Evolutionary conservation across 1,284 basidiomycete species (phyloP).

Genomic region (Xanthoconium separans): DNA sequence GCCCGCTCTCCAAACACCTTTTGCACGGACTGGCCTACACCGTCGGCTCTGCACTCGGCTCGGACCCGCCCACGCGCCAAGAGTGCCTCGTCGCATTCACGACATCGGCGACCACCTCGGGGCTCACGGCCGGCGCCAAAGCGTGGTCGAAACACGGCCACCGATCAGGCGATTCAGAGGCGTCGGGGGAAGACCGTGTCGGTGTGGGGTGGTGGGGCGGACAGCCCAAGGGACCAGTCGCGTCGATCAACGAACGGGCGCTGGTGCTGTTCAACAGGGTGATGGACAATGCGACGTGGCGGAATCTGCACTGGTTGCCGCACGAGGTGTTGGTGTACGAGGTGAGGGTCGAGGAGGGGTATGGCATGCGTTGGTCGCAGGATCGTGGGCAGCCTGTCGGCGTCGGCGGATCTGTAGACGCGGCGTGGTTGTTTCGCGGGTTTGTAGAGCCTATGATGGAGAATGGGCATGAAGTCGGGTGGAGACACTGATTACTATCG

Average conservation of each 20-base stretch:
- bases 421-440: slow-evolving; percentile 53
- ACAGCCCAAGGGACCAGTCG: slow-evolving; percentile 47
- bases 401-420: not conserved
- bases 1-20: slow-evolving; percentile 43
- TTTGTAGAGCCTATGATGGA: slow-evolving; percentile 66
- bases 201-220: slow-evolving; percentile 64
- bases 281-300: slow-evolving; percentile 49
- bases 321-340: slow-evolving; percentile 59
- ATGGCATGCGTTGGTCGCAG: slow-evolving; percentile 65
- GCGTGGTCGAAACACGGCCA: slow-evolving; percentile 64
- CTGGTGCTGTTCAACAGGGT: slow-evolving; percentile 50
- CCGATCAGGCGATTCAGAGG: slow-evolving; percentile 36
- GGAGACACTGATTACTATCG: slow-evolving; percentile 41
- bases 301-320: slow-evolving; percentile 60
- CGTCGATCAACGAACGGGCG: slow-evolving; percentile 49
- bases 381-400: slow-evolving; percentile 31
- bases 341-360: slow-evolving; percentile 52
- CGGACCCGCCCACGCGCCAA: slow-evolving; percentile 37
- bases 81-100: slow-evolving; percentile 49
- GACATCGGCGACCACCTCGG: slow-evolving; percentile 41
- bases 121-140: slow-evolving; percentile 52
- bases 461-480: slow-evolving; percentile 56
- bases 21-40: slow-evolving; percentile 54
- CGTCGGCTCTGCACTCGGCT: slow-evolving; percentile 55
- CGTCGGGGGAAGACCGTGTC: slow-evolving; percentile 6